Conservation (phyloP, 2,329 filamentous ascomycete genomes). For the Sphaerostilbella broomeana region DNA sequence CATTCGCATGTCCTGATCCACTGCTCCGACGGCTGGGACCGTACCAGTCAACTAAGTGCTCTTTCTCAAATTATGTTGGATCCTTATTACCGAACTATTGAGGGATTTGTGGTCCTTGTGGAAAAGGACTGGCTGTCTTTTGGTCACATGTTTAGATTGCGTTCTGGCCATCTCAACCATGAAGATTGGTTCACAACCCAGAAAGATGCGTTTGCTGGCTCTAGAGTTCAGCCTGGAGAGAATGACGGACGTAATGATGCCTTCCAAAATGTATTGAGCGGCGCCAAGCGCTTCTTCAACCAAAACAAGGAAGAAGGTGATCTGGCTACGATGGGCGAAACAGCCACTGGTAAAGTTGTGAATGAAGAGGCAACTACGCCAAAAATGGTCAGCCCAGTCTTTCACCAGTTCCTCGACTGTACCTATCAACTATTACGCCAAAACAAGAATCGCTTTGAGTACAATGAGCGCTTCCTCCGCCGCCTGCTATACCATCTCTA, state of each 20-base stretch:
- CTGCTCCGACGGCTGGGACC: constrained; percentile 97
- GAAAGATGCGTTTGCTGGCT: constrained; percentile 66
- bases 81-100: constrained; percentile 87
- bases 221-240: constrained; percentile 55
- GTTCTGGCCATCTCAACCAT: constrained; percentile 79
- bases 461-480: constrained; percentile 87
- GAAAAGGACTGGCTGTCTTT: constrained; percentile 99
- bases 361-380: constrained; percentile 65
- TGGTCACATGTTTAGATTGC: constrained; percentile 92
- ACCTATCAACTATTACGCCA: constrained; percentile 86
- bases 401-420: constrained; percentile 95
- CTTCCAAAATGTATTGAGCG: constrained; percentile 79
- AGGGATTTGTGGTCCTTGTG: constrained; percentile 88
- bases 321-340: constrained; percentile 44
- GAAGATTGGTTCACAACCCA: constrained; percentile 93
- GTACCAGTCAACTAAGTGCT: constrained; percentile 89
- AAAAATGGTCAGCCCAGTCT: constrained; percentile 93
- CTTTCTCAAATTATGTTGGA: constrained; percentile 90
- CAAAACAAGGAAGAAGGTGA: constrained; percentile 57
- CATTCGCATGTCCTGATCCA: constrained; percentile 95
- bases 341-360: constrained; percentile 33
- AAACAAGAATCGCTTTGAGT: constrained; percentile 84
- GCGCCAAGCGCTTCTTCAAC: constrained; percentile 85
- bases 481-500: constrained; percentile 89
- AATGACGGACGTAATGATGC: constrained; percentile 62